phyloP scores from a whole-genome alignment of 441 rosid genomes.

The Corymbia calophylla region DNA sequence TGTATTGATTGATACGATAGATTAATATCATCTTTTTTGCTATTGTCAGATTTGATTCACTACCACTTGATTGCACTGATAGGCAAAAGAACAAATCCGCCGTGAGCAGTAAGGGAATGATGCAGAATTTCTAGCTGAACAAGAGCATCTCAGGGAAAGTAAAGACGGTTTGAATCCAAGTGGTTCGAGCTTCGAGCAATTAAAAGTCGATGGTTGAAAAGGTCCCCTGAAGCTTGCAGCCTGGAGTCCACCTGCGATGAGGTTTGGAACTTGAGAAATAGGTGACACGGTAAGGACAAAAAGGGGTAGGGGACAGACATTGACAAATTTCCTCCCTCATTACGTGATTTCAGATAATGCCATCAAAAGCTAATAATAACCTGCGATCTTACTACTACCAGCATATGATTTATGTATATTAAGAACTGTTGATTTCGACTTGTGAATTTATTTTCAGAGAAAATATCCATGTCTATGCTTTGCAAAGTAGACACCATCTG shows the following conservation, averaged over 20 bases:
- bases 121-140: background rate
- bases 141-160: background rate
- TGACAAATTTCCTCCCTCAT: background rate
- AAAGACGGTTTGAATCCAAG: background rate
- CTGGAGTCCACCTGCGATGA: background rate
- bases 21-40: background rate
- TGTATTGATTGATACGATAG: background rate
- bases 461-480: no score
- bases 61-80: background rate
- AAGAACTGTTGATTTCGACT: no score
- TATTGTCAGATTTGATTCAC: background rate
- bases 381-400: background rate
- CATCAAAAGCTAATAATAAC: no score
- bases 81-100: background rate
- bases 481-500: background rate
- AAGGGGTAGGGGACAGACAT: background rate
- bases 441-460: background rate
- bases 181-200: background rate
- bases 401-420: background rate
- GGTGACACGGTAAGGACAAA: background rate
- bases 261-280: background rate
- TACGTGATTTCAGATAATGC: background rate
- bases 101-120: background rate
- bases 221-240: background rate
- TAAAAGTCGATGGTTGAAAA: background rate